Evolutionary conservation across 495 filamentous ascomycete species (phyloP), one percentile per base, ranked within the genome.

Genomic region (Penicillium soppii): DNA sequence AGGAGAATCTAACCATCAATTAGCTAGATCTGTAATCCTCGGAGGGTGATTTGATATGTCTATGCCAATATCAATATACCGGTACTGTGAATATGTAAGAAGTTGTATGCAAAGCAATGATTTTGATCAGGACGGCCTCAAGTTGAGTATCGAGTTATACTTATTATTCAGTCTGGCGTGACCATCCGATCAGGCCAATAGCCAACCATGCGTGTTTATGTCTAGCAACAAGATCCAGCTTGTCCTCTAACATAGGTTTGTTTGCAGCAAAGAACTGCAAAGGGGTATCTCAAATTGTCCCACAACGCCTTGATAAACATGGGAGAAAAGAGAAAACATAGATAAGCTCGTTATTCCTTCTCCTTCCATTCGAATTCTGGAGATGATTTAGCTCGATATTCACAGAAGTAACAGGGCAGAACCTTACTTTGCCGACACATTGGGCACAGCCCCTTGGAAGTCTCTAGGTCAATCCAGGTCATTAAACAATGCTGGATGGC

Each of bases 351-450:
- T 70, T 65, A 72, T 59, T 75, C 69, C 16, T 71, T 70, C 38
- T 61, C 71, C 54, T 81, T 82, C 84, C 85, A 88, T 64, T 89
- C 86, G 58, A 89, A 89, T 63, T 82, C 86, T 88, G 55, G 16
- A 43, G 57, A 17, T n/a, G 8, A 19, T 72, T 62, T 27, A 72
- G 62, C 23, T 41, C 9, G 10, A 26, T 10, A 36, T n/a, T 38
- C 16, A 53, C 20, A 61, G 40, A 35, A 43, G 29, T 29, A 33
- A 23, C 27, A 15, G 29, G 15, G 19, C 50, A 26, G 43, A 29
- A 61, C 66, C 86, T 70, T 79, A 94, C 90, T 92, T 69, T 97
- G 94, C 43, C 94, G 81, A 63, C 94, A 99, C 95, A 99, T 97
- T 13, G 94, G 94, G 69, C 94, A 99, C 38, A 95, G 83, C 13